Percentiles rank a stretch among this genome's conserved stretches.
These are phyloP conservation scores for Triticum turgidum DNA, from an alignment of 176 grass and related monocot genomes.

Conservation along the genomic window DNA sequence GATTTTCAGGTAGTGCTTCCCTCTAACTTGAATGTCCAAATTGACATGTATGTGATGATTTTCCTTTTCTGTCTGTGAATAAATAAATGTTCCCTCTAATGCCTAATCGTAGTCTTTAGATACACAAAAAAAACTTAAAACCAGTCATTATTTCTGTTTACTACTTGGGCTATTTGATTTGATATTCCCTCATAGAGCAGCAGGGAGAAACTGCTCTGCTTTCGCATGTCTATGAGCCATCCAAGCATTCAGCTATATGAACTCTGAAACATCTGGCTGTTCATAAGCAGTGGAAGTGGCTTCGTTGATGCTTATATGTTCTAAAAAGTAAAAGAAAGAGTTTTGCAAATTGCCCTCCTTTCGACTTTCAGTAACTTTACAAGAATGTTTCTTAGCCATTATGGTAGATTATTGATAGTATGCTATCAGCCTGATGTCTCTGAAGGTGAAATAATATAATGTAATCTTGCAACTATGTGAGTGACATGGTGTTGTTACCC, in stretches of 20 bases:
- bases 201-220: background rate
- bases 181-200: slow-evolving; percentile 23
- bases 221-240: slow-evolving; percentile 3
- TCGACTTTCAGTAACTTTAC: background rate
- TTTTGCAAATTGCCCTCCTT: background rate
- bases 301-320: slow-evolving; percentile 1
- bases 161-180: background rate
- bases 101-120: background rate
- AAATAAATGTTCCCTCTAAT: background rate
- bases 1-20: slow-evolving; percentile 79
- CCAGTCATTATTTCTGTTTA: too few relatives aligned
- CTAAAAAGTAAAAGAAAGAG: background rate
- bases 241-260: background rate
- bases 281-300: background rate
- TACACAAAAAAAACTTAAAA: background rate
- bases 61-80: slow-evolving; percentile 2
- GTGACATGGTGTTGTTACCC: background rate
- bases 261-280: background rate
- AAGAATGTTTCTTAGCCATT: slow-evolving; percentile 15
- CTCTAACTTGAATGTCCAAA: background rate
- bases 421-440: background rate
- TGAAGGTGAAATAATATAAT: slow-evolving; percentile 3
- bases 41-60: slow-evolving; percentile 15
- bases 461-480: background rate
- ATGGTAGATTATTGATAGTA: background rate